Percentiles rank a stretch among this genome's conserved stretches.
Conservation (phyloP, 2,329 filamentous ascomycete species). For the Fonsecaea monophora region DNA sequence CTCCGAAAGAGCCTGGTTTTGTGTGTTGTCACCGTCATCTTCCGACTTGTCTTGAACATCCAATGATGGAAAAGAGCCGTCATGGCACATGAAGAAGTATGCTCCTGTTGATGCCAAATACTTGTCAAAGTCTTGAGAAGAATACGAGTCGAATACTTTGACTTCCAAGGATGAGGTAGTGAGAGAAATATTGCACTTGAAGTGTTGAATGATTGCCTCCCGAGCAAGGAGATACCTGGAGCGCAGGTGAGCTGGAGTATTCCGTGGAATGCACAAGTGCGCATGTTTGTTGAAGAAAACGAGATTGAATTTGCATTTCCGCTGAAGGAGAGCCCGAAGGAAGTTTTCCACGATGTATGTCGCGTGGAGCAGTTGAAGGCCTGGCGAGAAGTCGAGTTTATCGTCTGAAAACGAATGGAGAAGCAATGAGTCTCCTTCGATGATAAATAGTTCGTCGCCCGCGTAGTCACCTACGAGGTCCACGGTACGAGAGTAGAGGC, state of each 20-base stretch:
- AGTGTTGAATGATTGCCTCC: not conserved
- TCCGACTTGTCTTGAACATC: not conserved
- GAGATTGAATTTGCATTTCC: not conserved
- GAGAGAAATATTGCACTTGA: not conserved
- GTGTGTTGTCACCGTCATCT: not conserved
- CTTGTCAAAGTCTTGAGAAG: not conserved
- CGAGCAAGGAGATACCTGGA: slow-evolving; percentile 3
- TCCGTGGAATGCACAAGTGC: not conserved
- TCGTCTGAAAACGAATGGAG: not conserved
- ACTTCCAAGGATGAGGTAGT: not conserved
- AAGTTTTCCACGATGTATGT: not conserved
- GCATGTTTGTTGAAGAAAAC: not conserved
- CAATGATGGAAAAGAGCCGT: not conserved
- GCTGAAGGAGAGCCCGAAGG: not conserved
- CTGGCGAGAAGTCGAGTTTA: not conserved
- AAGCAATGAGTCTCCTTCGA: slow-evolving; percentile 3
- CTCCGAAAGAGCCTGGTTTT: not conserved
- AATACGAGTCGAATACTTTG: not conserved
- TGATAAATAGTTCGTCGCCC: slow-evolving; percentile 3
- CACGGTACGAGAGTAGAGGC: not conserved
- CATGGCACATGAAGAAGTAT: slow-evolving; percentile 5
- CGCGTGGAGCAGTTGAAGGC: not conserved
- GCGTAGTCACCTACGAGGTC: slow-evolving; percentile 6
- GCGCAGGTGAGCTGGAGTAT: not conserved
- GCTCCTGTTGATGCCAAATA: slow-evolving; percentile 1